Percentiles rank a stretch among this genome's conserved stretches.
phyloP scores from a whole-genome alignment of 352 stramenopile genomes.

The Pythium volutum region DNA sequence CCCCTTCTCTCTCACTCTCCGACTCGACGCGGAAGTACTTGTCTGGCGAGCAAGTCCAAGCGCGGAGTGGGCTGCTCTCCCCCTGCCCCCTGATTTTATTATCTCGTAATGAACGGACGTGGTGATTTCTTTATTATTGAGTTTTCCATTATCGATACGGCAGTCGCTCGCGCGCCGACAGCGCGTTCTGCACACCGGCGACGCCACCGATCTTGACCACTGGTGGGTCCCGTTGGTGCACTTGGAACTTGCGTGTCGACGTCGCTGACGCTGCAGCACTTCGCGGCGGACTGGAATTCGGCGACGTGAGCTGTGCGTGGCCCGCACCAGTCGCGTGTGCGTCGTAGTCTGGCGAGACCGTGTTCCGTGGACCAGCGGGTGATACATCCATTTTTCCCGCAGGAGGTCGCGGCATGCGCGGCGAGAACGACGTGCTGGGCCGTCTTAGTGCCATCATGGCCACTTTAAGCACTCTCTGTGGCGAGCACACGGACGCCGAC shows the following conservation, averaged over 20 bases:
- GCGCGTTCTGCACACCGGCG: constrained; percentile 36
- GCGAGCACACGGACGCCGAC: constrained; percentile 34
- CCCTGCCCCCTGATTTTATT: neutral
- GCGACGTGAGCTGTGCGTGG: neutral
- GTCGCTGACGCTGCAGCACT: constrained; percentile 5
- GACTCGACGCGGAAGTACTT: constrained; percentile 15
- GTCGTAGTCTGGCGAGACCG: neutral
- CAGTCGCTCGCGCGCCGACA: constrained; percentile 45
- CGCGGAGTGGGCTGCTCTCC: constrained; percentile 4
- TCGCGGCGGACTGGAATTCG: neutral
- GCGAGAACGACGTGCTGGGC: constrained; percentile 47
- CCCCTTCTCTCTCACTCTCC: neutral
- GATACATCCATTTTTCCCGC: too few relatives aligned
- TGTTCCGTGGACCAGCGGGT: neutral
- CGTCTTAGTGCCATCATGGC: constrained; percentile 15
- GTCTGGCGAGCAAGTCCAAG: constrained; percentile 12
- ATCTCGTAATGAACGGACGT: constrained; percentile 26
- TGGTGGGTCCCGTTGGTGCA: constrained; percentile 36
- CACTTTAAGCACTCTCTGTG: constrained; percentile 5
- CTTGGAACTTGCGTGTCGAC: constrained; percentile 41
- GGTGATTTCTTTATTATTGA: neutral
- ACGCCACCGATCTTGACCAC: constrained; percentile 28
- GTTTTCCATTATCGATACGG: constrained; percentile 44
- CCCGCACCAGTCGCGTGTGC: neutral
- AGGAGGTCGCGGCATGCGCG: constrained; percentile 12